phyloP scores from a whole-genome alignment of 306 rosid species.

The Casuarina equisetifolia region DNA sequence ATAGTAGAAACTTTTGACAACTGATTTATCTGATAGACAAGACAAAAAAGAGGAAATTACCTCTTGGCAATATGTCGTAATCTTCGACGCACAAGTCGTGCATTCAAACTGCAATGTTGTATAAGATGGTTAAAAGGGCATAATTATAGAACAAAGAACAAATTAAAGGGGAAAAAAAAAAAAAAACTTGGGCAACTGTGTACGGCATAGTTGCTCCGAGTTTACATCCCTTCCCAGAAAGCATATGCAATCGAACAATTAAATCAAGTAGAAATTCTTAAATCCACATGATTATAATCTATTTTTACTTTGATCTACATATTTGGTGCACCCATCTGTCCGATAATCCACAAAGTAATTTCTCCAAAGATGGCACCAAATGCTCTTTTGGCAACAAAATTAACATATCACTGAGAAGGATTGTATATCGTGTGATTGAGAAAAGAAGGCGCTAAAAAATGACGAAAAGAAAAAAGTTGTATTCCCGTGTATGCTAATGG shows the following conservation, averaged over 20 bases:
- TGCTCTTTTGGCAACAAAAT: neutral
- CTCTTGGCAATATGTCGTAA: conserved; percentile 79
- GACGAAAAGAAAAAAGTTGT: neutral
- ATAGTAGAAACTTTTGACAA: neutral
- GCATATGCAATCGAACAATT: conserved; percentile 5
- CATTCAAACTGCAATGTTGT: conserved; percentile 65
- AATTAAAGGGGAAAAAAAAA: neutral
- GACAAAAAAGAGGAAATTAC: conserved; percentile 34
- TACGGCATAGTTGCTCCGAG: neutral
- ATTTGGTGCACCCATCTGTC: neutral
- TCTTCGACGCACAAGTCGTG: conserved; percentile 84
- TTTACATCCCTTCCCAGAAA: neutral
- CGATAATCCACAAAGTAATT: neutral
- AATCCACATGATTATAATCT: neutral
- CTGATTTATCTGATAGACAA: neutral
- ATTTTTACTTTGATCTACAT: neutral
- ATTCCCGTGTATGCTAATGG: neutral
- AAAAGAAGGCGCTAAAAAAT: neutral
- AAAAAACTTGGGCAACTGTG: conserved; percentile 9
- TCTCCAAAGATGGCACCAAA: neutral
- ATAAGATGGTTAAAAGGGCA: conserved; percentile 6
- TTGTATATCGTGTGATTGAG: too few relatives aligned
- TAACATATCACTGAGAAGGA: neutral
- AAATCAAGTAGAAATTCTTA: neutral
- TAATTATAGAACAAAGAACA: neutral